These are phyloP conservation scores for Fusarium marasasianum DNA, from an alignment of 2,329 filamentous ascomycete genomes.

Conservation along the genomic window DNA sequence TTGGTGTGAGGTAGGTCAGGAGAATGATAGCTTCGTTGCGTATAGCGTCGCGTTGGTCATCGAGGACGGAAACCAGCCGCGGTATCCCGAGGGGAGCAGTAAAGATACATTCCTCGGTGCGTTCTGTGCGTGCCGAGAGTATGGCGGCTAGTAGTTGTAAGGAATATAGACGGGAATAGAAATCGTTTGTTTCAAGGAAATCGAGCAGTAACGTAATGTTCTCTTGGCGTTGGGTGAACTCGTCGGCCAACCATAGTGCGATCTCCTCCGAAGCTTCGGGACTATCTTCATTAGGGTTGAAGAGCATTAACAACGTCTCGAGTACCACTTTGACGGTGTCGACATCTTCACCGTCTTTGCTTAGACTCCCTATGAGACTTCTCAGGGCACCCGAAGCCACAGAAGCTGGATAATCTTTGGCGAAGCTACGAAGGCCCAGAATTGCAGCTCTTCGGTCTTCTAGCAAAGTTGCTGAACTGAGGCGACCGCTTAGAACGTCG, in stretches of 20 bases:
- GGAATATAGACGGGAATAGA: constrained; percentile 90
- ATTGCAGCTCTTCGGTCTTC: constrained; percentile 96
- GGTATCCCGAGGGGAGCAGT: constrained; percentile 89
- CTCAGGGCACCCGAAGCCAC: constrained; percentile 93
- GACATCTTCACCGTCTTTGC: constrained; percentile 90
- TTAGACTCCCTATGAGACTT: constrained; percentile 84
- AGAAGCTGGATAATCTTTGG: constrained; percentile 94
- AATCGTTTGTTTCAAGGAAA: constrained; percentile 86
- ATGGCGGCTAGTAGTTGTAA: constrained; percentile 90
- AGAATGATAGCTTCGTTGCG: constrained; percentile 89
- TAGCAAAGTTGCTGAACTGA: constrained; percentile 88
- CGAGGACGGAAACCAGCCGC: constrained; percentile 82
- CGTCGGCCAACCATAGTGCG: constrained; percentile 93
- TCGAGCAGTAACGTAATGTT: constrained; percentile 92
- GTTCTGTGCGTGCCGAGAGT: constrained; percentile 82
- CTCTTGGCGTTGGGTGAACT: constrained; percentile 97
- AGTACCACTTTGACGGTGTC: constrained; percentile 95
- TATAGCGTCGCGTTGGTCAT: constrained; percentile 86
- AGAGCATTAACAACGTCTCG: constrained; percentile 95
- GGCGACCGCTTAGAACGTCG: constrained; percentile 83
- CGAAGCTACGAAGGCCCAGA: constrained; percentile 91
- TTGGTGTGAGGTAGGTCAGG: constrained; percentile 86
- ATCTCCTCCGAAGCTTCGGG: constrained; percentile 97
- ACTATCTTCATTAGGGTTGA: constrained; percentile 76
- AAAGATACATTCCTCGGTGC: constrained; percentile 94